phyloP scores from a whole-genome alignment of 352 stramenopile species.

The Thraustochytrium striatum region DNA sequence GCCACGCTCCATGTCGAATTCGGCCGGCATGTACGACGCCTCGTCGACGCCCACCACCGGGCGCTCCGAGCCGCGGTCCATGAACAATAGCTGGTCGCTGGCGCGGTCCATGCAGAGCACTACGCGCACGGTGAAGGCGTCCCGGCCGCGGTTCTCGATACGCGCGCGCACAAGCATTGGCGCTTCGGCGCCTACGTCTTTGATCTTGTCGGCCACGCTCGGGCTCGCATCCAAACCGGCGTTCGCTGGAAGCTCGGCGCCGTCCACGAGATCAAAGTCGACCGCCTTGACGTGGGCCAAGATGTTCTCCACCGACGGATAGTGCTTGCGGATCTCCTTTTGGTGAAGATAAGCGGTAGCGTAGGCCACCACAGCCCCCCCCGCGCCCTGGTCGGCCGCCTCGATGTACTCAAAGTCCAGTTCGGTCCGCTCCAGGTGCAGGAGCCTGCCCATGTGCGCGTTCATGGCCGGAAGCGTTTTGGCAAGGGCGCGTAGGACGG shows the following conservation, averaged over 20 bases:
- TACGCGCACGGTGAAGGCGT: neutral
- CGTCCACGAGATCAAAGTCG: no score
- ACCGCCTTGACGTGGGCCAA: neutral
- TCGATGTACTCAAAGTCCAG: slow-evolving; percentile 9
- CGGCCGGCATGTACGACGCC: neutral
- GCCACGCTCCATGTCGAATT: neutral
- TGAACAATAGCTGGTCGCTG: neutral
- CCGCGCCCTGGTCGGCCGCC: neutral
- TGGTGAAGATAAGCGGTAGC: neutral
- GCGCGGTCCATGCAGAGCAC: neutral
- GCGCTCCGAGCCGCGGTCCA: neutral
- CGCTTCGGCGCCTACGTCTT: neutral
- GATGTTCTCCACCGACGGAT: slow-evolving; percentile 35
- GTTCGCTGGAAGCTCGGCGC: neutral
- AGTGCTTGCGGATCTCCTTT: neutral
- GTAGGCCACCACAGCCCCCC: neutral
- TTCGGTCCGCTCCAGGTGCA: slow-evolving; percentile 7
- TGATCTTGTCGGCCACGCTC: neutral
- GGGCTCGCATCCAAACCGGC: neutral
- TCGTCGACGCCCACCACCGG: neutral
- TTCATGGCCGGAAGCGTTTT: neutral
- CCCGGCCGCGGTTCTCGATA: neutral
- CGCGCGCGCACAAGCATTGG: neutral
- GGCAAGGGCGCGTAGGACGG: neutral
- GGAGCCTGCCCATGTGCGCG: neutral